Percentiles rank a stretch among this genome's conserved stretches.
Evolutionary conservation across 176 grass and related monocot genomes (phyloP).

Genomic region (Leersia perrieri): DNA sequence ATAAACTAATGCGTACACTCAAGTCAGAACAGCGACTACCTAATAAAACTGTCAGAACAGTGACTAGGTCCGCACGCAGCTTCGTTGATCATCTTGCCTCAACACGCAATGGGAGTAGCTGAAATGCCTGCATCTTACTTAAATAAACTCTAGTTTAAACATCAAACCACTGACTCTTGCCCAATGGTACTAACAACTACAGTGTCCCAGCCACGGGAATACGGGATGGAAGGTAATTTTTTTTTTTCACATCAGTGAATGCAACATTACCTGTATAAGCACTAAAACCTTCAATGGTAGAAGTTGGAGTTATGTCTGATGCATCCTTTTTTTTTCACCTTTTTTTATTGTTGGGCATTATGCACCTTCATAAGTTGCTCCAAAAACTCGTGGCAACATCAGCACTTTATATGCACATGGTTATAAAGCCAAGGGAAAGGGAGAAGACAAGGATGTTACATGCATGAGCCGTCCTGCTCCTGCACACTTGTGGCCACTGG

Average conservation of each 20-base stretch:
- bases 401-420: conserved; percentile 33
- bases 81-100: neutral
- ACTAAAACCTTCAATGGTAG: neutral
- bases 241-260: neutral
- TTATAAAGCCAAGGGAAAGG: neutral
- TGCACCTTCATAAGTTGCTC: conserved; percentile 23
- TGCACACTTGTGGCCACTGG: conserved; percentile 6
- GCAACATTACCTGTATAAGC: neutral
- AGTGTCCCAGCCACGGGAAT: too few relatives aligned
- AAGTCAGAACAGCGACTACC: neutral
- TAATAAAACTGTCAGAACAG: neutral
- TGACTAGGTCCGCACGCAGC: neutral
- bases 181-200: neutral
- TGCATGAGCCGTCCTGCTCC: conserved; percentile 15
- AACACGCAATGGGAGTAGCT: neutral
- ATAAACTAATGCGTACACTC: conserved; percentile 18
- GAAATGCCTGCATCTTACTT: neutral
- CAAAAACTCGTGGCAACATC: neutral
- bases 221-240: neutral
- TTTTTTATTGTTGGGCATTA: conserved; percentile 9
- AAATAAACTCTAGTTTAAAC: neutral
- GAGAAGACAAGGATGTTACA: conserved; percentile 27
- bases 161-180: neutral
- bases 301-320: neutral
- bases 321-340: neutral